These are phyloP conservation scores for Entonaema liquescens DNA, from an alignment of 495 filamentous ascomycete species.

Conservation along the genomic window DNA sequence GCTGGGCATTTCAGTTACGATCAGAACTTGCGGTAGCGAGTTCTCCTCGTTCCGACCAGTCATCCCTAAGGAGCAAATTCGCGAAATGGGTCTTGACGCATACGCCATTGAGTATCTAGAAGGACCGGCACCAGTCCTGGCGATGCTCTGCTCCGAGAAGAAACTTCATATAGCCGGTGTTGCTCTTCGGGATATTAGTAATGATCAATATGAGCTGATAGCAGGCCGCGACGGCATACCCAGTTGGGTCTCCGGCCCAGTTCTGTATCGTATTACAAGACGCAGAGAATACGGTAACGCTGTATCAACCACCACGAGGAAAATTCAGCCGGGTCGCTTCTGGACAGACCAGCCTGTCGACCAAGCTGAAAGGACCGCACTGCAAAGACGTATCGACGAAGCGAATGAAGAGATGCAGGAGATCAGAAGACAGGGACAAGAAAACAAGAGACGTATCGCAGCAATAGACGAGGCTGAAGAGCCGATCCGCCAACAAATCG, in stretches of 20 bases:
- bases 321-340: constrained; percentile 62
- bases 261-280: constrained; percentile 65
- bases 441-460: constrained; percentile 51
- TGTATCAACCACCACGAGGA: constrained; percentile 67
- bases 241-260: constrained; percentile 70
- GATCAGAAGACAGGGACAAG: constrained; percentile 43
- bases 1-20: constrained; percentile 69
- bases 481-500: constrained; percentile 38
- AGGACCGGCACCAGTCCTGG: constrained; percentile 84
- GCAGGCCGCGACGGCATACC: constrained; percentile 56
- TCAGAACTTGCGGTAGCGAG: constrained; percentile 63
- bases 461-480: constrained; percentile 36
- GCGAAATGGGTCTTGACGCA: constrained; percentile 73
- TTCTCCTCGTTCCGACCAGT: constrained; percentile 63
- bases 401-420: constrained; percentile 50
- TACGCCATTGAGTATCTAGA: constrained; percentile 79
- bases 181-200: constrained; percentile 65
- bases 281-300: constrained; percentile 80
- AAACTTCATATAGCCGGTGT: constrained; percentile 73
- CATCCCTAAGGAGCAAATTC: constrained; percentile 63
- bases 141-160: constrained; percentile 80
- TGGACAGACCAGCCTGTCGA: constrained; percentile 86
- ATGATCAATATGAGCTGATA: constrained; percentile 69
- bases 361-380: constrained; percentile 61
- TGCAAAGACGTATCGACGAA: constrained; percentile 49